These are phyloP conservation scores for Melaleuca quinquenervia DNA, from an alignment of 345 rosid species.

Conservation along the genomic window DNA sequence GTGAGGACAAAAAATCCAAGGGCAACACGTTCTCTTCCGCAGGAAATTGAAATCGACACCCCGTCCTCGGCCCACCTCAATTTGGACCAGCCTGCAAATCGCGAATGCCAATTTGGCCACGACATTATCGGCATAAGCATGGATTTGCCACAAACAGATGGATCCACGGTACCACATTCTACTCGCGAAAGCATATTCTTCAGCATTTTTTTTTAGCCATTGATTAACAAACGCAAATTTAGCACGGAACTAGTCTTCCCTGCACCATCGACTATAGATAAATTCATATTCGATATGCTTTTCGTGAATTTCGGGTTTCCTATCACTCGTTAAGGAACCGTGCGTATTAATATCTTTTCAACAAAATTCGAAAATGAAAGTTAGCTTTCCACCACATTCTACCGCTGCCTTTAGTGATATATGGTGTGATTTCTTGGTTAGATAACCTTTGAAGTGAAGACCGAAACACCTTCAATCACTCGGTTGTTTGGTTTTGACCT, in stretches of 20 bases:
- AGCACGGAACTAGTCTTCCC: accelerated
- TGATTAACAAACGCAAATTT: neutral
- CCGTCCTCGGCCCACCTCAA: neutral
- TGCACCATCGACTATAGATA: neutral
- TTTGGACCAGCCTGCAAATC: neutral
- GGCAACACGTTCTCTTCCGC: neutral
- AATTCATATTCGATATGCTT: neutral
- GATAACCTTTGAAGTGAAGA: neutral
- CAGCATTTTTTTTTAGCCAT: neutral
- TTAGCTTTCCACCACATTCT: accelerated
- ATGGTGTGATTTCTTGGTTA: neutral
- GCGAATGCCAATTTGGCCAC: neutral
- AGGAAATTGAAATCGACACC: neutral
- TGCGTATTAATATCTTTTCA: neutral
- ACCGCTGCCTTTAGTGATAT: neutral
- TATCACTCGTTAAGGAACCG: neutral
- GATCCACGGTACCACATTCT: neutral
- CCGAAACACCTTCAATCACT: accelerated
- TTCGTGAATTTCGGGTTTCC: neutral
- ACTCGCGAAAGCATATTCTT: neutral
- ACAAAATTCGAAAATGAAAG: neutral
- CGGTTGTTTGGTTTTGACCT: neutral
- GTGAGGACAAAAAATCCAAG: neutral
- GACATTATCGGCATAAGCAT: neutral
- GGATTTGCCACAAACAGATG: neutral